These are phyloP conservation scores for Cyberlindnera mycetangii DNA, from an alignment of 805 yeast genomes.

Conservation along the genomic window DNA sequence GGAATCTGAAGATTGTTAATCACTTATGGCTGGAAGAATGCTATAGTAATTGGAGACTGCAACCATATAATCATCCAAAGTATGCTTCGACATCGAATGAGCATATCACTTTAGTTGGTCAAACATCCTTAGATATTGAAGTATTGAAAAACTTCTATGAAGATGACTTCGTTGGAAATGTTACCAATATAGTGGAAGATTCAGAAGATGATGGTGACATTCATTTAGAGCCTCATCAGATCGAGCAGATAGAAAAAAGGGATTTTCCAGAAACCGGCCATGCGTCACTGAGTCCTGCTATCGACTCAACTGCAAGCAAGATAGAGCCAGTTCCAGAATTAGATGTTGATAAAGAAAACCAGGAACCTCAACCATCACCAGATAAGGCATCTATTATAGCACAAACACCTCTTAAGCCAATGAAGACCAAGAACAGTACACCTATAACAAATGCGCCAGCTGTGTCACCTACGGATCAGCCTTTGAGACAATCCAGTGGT, in stretches of 20 bases:
- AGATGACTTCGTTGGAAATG: constrained; percentile 27
- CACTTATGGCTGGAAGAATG: constrained; percentile 90
- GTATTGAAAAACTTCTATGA: constrained; percentile 40
- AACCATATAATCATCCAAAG: constrained; percentile 42
- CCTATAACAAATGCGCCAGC: constrained; percentile 13
- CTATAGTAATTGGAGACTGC: constrained; percentile 56
- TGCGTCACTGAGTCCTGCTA: no score
- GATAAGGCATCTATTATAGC: background rate
- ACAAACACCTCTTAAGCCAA: constrained; percentile 9
- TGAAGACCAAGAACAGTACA: background rate
- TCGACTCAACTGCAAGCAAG: no score
- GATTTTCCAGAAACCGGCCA: no score
- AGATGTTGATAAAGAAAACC: constrained; percentile 12
- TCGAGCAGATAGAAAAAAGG: no score
- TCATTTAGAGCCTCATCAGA: background rate
- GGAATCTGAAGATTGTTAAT: constrained; percentile 66
- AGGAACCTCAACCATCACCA: background rate
- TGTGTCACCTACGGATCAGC: constrained; percentile 1
- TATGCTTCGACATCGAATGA: constrained; percentile 36
- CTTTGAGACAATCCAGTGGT: constrained; percentile 26
- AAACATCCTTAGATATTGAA: constrained; percentile 41
- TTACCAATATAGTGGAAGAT: constrained; percentile 22
- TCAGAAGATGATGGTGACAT: constrained; percentile 23
- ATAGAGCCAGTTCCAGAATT: background rate
- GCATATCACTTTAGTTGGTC: constrained; percentile 44